Percentiles rank a stretch among this genome's conserved stretches.
Evolutionary conservation across 2,329 filamentous ascomycete genomes (phyloP).

Genomic region (Fusarium zealandicum): DNA sequence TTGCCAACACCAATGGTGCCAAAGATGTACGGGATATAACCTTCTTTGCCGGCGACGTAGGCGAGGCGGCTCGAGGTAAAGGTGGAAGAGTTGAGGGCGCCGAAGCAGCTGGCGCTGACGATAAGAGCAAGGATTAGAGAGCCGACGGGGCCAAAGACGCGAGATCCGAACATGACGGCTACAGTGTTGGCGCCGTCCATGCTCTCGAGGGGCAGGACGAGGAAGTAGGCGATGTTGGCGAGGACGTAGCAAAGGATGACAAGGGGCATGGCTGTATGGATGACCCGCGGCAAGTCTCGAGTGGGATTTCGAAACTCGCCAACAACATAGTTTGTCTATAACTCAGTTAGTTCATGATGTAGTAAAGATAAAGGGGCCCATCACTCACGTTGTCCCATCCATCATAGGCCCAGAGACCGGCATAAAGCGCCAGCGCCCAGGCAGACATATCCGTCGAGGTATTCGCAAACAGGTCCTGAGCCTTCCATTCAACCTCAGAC

Average conservation of each 20-base stretch:
- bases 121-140: constrained; percentile 86
- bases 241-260: constrained; percentile 91
- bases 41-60: constrained; percentile 94
- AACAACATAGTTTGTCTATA: constrained; percentile 93
- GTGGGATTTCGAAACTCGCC: constrained; percentile 94
- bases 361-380: background rate
- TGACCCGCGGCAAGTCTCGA: constrained; percentile 89
- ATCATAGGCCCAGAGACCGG: constrained; percentile 96
- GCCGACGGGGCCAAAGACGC: constrained; percentile 87
- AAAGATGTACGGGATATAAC: constrained; percentile 85
- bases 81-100: constrained; percentile 90
- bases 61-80: constrained; percentile 93
- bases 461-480: constrained; percentile 84
- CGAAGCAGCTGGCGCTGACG: constrained; percentile 91
- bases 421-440: constrained; percentile 95
- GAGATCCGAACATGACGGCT: constrained; percentile 89
- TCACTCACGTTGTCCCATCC: constrained; percentile 93
- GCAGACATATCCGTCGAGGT: constrained; percentile 81
- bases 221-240: constrained; percentile 92
- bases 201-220: constrained; percentile 81
- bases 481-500: constrained; percentile 86
- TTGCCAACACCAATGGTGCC: constrained; percentile 77
- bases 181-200: constrained; percentile 93
- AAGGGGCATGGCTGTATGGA: constrained; percentile 94
- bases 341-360: constrained; percentile 20